These are phyloP conservation scores for Ophiostoma himal-ulmi DNA, from an alignment of 2,329 filamentous ascomycete species.

Conservation along the genomic window DNA sequence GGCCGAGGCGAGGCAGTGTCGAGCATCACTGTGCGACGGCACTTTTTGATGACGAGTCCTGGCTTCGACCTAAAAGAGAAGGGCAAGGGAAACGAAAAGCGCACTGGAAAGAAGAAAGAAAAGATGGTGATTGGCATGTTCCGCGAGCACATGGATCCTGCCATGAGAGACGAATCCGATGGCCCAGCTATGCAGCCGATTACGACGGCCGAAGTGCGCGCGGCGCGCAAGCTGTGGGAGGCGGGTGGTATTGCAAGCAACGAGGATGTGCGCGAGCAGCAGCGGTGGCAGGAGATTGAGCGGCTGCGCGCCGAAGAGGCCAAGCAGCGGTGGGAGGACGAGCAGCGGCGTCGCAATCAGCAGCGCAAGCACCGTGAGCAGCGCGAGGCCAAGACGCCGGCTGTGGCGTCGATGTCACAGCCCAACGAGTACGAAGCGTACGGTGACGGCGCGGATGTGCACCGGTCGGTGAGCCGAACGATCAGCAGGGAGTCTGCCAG, in stretches of 20 bases:
- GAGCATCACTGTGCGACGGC: not conserved
- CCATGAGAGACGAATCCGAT: not conserved
- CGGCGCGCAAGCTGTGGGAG: not conserved
- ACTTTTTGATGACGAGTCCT: not conserved
- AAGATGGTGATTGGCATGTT: not conserved
- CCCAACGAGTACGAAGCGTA: conserved; percentile 22
- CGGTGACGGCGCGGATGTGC: not conserved
- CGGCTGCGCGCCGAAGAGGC: not conserved
- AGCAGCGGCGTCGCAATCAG: not conserved
- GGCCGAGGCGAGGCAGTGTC: not conserved
- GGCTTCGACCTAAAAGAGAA: not conserved
- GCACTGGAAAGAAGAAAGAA: not conserved
- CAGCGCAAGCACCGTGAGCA: too few relatives aligned
- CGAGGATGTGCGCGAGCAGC: not conserved
- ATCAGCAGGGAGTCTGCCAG: not conserved
- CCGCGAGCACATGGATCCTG: not conserved
- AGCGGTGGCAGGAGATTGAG: not conserved
- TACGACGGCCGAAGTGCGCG: not conserved
- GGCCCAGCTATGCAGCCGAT: not conserved
- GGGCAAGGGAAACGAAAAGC: not conserved
- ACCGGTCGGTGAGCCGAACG: not conserved
- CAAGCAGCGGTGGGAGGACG: not conserved
- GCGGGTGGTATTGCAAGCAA: not conserved
- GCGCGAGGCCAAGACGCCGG: too few relatives aligned
- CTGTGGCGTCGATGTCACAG: not conserved